Evolutionary conservation across 2,329 filamentous ascomycete species (phyloP).

Genomic region (Sclerotinia sclerotiorum): DNA sequence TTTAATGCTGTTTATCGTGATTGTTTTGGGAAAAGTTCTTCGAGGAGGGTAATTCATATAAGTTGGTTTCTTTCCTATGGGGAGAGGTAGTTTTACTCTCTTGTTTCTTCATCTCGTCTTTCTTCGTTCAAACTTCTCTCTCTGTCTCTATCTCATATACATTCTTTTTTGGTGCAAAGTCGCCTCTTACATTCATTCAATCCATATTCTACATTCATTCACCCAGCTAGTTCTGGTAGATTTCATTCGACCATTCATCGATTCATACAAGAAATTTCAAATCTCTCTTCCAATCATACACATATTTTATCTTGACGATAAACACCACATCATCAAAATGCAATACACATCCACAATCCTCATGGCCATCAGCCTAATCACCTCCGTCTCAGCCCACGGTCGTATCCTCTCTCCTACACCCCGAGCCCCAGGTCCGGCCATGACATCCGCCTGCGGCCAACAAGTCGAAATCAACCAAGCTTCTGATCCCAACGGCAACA

Average conservation of each 20-base stretch:
- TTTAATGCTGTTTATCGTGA: constrained; percentile 3
- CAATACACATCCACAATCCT: constrained; percentile 35
- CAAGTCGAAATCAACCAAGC: constrained; percentile 43
- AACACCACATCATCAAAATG: constrained; percentile 26
- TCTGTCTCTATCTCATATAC: neutral
- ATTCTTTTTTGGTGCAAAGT: constrained; percentile 23
- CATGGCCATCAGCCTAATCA: constrained; percentile 37
- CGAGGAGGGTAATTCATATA: constrained; percentile 8
- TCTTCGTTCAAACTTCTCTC: constrained; percentile 9
- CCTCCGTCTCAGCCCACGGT: constrained; percentile 50
- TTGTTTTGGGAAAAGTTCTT: neutral
- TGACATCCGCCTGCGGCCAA: constrained; percentile 45
- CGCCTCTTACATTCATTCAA: constrained; percentile 24
- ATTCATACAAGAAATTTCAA: neutral
- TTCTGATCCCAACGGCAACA: constrained; percentile 39
- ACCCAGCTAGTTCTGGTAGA: constrained; percentile 25
- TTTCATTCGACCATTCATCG: constrained; percentile 3
- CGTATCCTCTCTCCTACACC: constrained; percentile 47
- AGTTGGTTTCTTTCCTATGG: constrained; percentile 9
- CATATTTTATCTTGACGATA: constrained; percentile 2
- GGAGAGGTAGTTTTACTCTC: neutral
- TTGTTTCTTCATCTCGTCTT: constrained; percentile 17
- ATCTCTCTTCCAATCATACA: neutral
- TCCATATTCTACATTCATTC: constrained; percentile 16
- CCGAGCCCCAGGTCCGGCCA: constrained; percentile 47